Evolutionary conservation across 2,329 filamentous ascomycete species (phyloP).

Genomic region (Stagonosporopsis rhizophila): DNA sequence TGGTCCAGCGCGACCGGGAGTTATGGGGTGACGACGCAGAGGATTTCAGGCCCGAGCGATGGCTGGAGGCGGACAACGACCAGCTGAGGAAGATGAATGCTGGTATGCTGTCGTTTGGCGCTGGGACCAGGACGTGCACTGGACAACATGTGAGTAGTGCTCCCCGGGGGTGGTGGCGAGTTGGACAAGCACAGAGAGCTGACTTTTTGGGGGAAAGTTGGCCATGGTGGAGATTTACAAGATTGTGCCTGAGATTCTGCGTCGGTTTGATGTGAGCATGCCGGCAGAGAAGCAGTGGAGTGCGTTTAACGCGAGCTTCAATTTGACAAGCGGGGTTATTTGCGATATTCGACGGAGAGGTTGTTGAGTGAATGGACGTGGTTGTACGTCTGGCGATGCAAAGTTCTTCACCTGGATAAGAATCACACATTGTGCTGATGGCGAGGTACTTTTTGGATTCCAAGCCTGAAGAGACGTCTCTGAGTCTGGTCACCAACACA

Average conservation of each 20-base stretch:
- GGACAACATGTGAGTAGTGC: constrained; percentile 36
- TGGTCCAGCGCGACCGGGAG: constrained; percentile 50
- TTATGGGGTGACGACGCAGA: constrained; percentile 53
- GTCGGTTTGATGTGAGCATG: constrained; percentile 28
- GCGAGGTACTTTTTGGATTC: no score
- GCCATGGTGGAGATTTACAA: constrained; percentile 35
- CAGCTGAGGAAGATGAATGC: constrained; percentile 29
- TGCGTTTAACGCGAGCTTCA: constrained; percentile 27
- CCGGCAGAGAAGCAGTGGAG: constrained; percentile 30
- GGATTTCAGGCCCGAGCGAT: constrained; percentile 55
- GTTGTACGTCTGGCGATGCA: no score
- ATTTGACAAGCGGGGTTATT: constrained; percentile 19
- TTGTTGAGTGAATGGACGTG: not conserved
- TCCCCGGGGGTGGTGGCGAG: not conserved
- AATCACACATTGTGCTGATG: no score
- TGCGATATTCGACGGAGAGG: not conserved
- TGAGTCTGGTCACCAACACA: no score
- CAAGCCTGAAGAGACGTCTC: no score
- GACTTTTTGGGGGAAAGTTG: not conserved
- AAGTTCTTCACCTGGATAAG: no score
- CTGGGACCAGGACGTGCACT: constrained; percentile 44
- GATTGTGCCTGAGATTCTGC: constrained; percentile 30
- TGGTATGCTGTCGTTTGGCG: constrained; percentile 49
- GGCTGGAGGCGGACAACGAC: constrained; percentile 47
- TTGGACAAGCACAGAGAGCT: no score